A percentile compares a stretch with the other conserved stretches of the same genome.
Conservation (phyloP, 139 green algal species). For the Closterium sp. region DNA sequence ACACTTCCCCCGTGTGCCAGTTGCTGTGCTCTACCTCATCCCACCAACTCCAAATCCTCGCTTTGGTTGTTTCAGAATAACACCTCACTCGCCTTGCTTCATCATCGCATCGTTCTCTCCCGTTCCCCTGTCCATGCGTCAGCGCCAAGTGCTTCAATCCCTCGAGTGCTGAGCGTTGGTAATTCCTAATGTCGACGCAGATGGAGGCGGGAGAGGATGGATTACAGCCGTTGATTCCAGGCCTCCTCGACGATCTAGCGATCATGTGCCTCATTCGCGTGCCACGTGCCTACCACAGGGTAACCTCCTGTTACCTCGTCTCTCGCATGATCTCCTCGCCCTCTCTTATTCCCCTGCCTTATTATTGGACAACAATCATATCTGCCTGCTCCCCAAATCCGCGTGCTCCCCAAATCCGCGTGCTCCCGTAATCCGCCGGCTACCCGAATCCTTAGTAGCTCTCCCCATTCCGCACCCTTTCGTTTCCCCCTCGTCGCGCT, state of each 20-base stretch:
- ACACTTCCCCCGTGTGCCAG: too few relatives aligned
- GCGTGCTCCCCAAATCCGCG: too few relatives aligned
- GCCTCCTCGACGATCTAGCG: slow-evolving; percentile 12
- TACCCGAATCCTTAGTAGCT: too few relatives aligned
- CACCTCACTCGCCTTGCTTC: background rate
- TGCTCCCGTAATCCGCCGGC: too few relatives aligned
- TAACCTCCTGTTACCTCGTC: background rate
- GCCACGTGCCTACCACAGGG: slow-evolving; percentile 10
- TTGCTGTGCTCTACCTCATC: too few relatives aligned
- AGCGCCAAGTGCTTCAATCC: background rate
- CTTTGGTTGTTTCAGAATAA: background rate
- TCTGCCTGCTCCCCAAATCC: too few relatives aligned
- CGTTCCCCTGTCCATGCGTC: background rate
- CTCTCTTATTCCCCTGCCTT: background rate
- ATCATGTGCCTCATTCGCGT: slow-evolving; percentile 16
- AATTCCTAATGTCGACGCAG: background rate
- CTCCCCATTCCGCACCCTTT: background rate
- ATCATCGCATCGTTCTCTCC: too few relatives aligned
- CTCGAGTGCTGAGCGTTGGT: background rate
- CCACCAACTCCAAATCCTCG: too few relatives aligned
- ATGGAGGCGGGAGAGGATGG: background rate
- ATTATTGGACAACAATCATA: too few relatives aligned
- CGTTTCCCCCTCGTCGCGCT: too few relatives aligned
- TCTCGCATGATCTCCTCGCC: background rate
- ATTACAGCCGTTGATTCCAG: slow-evolving; percentile 8